phyloP scores from a whole-genome alignment of 192 early-diverging fungal species.

The Chytriomyces sp. region DNA sequence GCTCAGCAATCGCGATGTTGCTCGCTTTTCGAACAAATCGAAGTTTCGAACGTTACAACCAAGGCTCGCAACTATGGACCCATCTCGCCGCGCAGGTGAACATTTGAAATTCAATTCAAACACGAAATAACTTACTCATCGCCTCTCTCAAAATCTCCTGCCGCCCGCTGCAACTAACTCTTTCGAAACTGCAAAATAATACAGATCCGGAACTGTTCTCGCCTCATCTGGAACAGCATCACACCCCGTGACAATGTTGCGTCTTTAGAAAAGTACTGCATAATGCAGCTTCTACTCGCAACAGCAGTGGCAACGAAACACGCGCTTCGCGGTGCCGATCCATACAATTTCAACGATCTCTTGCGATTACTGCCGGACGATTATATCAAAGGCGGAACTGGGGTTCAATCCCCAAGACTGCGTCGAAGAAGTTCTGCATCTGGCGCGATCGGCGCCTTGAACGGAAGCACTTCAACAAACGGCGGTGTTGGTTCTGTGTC shows the following conservation, averaged over 20 bases:
- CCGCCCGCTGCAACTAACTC: neutral
- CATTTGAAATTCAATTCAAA: neutral
- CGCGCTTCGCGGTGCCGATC: slow-evolving; percentile 68
- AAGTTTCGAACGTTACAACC: slow-evolving; percentile 76
- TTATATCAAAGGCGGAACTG: neutral
- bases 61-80: slow-evolving; percentile 82
- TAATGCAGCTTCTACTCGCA: slow-evolving; percentile 74
- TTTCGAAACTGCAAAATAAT: slow-evolving; percentile 56
- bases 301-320: slow-evolving; percentile 80
- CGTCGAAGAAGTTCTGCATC: neutral
- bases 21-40: slow-evolving; percentile 80
- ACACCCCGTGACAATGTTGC: neutral
- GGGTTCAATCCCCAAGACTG: neutral
- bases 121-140: neutral
- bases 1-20: slow-evolving; percentile 58
- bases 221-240: slow-evolving; percentile 71
- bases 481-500: too few relatives aligned
- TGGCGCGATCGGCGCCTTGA: too few relatives aligned
- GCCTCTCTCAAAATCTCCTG: neutral
- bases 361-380: slow-evolving; percentile 18
- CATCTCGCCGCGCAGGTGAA: slow-evolving; percentile 35
- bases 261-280: slow-evolving; percentile 63
- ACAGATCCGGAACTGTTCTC: slow-evolving; percentile 73
- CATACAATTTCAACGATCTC: slow-evolving; percentile 25
- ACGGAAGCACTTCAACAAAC: too few relatives aligned